Evolutionary conservation across 2,329 filamentous ascomycete species (phyloP).

Genomic region (Dothideomycetes sp.): DNA sequence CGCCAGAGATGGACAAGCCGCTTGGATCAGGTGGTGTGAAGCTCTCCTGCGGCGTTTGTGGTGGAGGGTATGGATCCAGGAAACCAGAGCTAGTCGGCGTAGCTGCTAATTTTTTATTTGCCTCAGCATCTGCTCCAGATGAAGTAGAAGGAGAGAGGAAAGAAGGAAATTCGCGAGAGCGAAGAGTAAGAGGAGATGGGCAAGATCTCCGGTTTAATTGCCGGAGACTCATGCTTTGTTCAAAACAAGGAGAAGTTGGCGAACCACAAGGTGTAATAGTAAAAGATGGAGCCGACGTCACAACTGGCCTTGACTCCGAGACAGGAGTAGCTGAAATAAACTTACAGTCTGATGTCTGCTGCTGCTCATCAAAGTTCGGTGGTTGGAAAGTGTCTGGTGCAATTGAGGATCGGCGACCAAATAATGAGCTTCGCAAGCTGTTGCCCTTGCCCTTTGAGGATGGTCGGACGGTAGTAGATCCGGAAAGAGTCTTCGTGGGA

Average conservation of each 20-base stretch:
- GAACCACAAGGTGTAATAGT: slow-evolving; percentile 25
- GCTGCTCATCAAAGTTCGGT: slow-evolving; percentile 22
- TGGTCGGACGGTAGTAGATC: slow-evolving; percentile 23
- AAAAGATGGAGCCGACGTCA: slow-evolving; percentile 25
- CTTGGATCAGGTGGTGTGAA: slow-evolving; percentile 72
- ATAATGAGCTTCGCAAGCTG: slow-evolving; percentile 42
- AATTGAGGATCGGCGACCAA: slow-evolving; percentile 38
- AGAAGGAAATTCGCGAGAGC: slow-evolving; percentile 20
- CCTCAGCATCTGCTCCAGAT: slow-evolving; percentile 19
- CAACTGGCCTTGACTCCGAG: slow-evolving; percentile 21
- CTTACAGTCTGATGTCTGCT: slow-evolving; percentile 29
- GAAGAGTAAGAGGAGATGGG: slow-evolving; percentile 33
- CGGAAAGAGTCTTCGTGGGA: slow-evolving; percentile 64
- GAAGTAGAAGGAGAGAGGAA: slow-evolving; percentile 9
- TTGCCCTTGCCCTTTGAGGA: slow-evolving; percentile 43
- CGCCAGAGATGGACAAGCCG: slow-evolving; percentile 69
- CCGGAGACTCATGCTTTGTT: slow-evolving; percentile 31
- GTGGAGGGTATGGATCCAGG: slow-evolving; percentile 43
- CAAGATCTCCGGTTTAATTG: slow-evolving; percentile 28
- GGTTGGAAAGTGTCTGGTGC: slow-evolving; percentile 39
- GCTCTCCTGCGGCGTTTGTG: slow-evolving; percentile 66
- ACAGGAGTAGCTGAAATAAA: slow-evolving; percentile 18
- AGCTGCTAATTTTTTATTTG: slow-evolving; percentile 15
- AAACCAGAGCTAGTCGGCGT: slow-evolving; percentile 45
- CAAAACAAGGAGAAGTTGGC: slow-evolving; percentile 29